Conservation (phyloP, 2,329 filamentous ascomycete genomes). For the Curvularia eragrostidis region DNA sequence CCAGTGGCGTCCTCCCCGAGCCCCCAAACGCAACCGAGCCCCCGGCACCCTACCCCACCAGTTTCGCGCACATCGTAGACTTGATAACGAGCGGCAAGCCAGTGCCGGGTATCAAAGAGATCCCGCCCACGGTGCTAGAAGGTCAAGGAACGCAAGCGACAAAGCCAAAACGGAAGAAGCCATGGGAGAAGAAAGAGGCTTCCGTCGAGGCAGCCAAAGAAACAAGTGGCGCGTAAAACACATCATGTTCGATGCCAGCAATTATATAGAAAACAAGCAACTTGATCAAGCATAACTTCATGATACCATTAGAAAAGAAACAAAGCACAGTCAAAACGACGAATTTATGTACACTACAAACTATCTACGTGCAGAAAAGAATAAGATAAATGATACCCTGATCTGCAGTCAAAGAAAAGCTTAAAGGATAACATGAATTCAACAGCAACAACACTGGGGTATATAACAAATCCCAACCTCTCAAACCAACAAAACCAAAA, state of each 20-base stretch:
- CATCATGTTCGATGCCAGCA: not conserved
- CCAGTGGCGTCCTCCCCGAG: conserved; percentile 33
- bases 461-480: conserved; percentile 34
- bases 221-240: not conserved
- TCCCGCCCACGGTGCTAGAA: conserved; percentile 78
- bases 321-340: not conserved
- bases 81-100: conserved; percentile 82
- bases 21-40: conserved; percentile 35
- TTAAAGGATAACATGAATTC: conserved; percentile 2
- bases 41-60: conserved; percentile 76
- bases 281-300: not conserved
- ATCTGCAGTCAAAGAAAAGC: conserved; percentile 5
- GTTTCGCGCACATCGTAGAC: conserved; percentile 84
- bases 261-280: not conserved
- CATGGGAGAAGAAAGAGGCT: conserved; percentile 75
- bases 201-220: not conserved
- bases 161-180: conserved; percentile 67
- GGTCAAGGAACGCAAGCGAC: conserved; percentile 68
- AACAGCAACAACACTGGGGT: conserved; percentile 24
- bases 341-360: not conserved
- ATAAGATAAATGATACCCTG: not conserved
- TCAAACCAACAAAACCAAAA: not conserved
- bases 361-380: not conserved
- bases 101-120: conserved; percentile 85
- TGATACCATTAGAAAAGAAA: not conserved